Base-by-base conservation (phyloP, 2,329 filamentous ascomycete genomes). In the Aureobasidium sp. region DNA sequence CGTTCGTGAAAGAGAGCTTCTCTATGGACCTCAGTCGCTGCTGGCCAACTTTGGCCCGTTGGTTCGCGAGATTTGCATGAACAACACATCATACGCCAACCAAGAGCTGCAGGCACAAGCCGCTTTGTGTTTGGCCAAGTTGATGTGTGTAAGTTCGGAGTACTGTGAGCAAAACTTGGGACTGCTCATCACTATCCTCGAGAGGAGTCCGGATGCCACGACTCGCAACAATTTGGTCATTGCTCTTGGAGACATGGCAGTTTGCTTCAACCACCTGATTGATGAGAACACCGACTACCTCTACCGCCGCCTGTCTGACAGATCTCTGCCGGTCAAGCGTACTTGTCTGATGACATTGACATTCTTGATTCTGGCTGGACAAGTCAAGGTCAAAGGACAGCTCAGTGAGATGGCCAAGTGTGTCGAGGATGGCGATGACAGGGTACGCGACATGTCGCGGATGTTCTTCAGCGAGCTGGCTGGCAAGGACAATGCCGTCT, bases 401-500 rank as follows among this genome's bases (percentile, higher is more conserved):
- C 79, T 99, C 11, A 94, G 94, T 51, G 93, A 97, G 77, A 99
- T 99, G 94, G 94, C 94, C 60, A 99, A 99, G 77, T 99, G 94
- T 67, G 82, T 99, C 31, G 94, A 99, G 74, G 94, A 99, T 69
- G 85, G 86, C n/a, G 95, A 99, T 70, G 91, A 92, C 74, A 84
- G 89, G 63, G 96, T 97, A 64, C 89, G 92, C 0, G 94, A 99
- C 70, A 82, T 99, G 69, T 90, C 91, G 15, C 83, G 90, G 62
- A 97, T 97, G 93, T 99, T 99, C 83, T 99, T 99, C 74, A 93
- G 90, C 0, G 94, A 99, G 74, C 82, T 99, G 60, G 91, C 92
- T 63, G 96, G 91, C 67, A 99, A 99, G 78, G 94, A 99, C 73
- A 99, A 99, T 70, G 94, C 94, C 2, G 90, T 99, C 2, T 99